These are phyloP conservation scores for Pseudogymnoascus sp. DNA, from an alignment of 2,329 filamentous ascomycete genomes.

Conservation along the genomic window DNA sequence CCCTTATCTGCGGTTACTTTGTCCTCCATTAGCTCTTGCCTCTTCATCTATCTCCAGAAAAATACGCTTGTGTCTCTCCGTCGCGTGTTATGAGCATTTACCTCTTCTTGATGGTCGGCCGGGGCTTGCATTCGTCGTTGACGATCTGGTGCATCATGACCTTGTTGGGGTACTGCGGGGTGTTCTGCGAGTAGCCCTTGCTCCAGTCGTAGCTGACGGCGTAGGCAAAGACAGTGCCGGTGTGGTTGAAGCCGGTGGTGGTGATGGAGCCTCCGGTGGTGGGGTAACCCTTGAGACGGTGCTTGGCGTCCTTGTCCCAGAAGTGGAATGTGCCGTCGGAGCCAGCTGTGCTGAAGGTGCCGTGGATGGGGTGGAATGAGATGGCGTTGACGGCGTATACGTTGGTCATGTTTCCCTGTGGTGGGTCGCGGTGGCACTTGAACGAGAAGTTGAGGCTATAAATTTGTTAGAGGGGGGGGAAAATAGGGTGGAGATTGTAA, in stretches of 20 bases:
- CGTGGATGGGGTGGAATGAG: constrained; percentile 92
- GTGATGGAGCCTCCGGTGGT: constrained; percentile 81
- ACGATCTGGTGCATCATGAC: constrained; percentile 76
- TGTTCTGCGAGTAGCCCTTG: constrained; percentile 89
- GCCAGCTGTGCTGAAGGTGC: constrained; percentile 96
- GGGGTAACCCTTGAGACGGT: constrained; percentile 83
- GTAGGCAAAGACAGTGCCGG: constrained; percentile 78
- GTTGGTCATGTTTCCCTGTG: constrained; percentile 69
- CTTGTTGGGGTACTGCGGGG: constrained; percentile 65
- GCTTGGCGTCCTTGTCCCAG: constrained; percentile 91
- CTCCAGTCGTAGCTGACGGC: constrained; percentile 97
- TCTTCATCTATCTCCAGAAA: constrained; percentile 5
- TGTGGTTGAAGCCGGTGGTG: constrained; percentile 83
- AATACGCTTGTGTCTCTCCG: not conserved
- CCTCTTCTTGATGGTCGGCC: constrained; percentile 33
- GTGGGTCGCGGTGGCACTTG: constrained; percentile 90
- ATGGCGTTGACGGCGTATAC: constrained; percentile 96
- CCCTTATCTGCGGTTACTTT: constrained; percentile 10
- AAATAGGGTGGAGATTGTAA: constrained; percentile 9
- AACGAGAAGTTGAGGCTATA: constrained; percentile 88
- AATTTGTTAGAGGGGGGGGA: constrained; percentile 14
- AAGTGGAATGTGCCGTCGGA: constrained; percentile 95
- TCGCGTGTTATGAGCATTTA: constrained; percentile 17
- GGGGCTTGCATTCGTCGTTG: constrained; percentile 56
- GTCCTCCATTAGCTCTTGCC: constrained; percentile 9